Evolutionary conservation across 768 basidiomycete genomes (phyloP).

Genomic region (Termitomyces titanicus): DNA sequence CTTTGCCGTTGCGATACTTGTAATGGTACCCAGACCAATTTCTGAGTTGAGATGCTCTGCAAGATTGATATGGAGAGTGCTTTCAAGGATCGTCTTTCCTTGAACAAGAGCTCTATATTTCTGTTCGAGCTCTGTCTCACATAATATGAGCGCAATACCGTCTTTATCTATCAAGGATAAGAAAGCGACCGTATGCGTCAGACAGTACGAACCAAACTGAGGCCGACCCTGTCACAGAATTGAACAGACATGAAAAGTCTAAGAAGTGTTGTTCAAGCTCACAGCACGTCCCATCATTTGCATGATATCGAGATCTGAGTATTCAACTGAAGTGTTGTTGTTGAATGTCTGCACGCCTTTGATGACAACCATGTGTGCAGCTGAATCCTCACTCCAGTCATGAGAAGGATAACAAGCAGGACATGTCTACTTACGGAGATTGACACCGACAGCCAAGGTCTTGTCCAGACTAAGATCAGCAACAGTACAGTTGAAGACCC

Average conservation of each 20-base stretch:
- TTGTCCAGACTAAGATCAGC: slow-evolving; percentile 23
- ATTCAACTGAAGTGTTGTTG: slow-evolving; percentile 68
- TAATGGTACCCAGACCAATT: slow-evolving; percentile 84
- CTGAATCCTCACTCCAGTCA: slow-evolving; percentile 31
- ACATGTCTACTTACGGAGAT: slow-evolving; percentile 65
- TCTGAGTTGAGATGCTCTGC: slow-evolving; percentile 94
- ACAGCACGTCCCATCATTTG: slow-evolving; percentile 97
- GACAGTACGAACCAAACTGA: slow-evolving; percentile 64
- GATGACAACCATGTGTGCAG: slow-evolving; percentile 91
- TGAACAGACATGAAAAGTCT: not conserved
- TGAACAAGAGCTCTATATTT: slow-evolving; percentile 71
- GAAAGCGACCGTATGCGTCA: not conserved
- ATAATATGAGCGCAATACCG: slow-evolving; percentile 81
- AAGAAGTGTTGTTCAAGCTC: slow-evolving; percentile 19
- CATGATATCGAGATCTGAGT: slow-evolving; percentile 89
- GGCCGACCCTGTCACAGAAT: slow-evolving; percentile 65
- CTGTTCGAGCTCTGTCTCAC: slow-evolving; percentile 64
- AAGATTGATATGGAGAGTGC: slow-evolving; percentile 77
- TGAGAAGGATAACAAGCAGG: not conserved
- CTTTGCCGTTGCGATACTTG: slow-evolving; percentile 62
- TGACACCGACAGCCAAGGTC: slow-evolving; percentile 96
- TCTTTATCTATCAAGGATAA: slow-evolving; percentile 56
- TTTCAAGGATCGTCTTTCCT: slow-evolving; percentile 79
- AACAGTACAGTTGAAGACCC: not conserved
- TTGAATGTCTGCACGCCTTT: slow-evolving; percentile 85